phyloP scores from a whole-genome alignment of 345 rosid species.

The Euphorbia tirucalli region DNA sequence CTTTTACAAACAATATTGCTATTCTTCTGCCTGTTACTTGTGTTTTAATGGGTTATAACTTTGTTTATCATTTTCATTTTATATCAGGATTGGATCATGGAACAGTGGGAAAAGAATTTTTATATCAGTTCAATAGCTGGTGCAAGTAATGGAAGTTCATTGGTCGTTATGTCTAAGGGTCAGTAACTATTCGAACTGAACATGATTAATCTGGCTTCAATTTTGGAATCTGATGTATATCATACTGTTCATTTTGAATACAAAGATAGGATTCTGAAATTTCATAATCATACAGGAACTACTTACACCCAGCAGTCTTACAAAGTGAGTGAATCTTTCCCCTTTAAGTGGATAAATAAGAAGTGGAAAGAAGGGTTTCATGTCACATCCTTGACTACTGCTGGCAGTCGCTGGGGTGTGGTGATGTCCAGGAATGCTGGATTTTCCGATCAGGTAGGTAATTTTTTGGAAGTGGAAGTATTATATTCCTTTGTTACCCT shows the following conservation, averaged over 20 bases:
- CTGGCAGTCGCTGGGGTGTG: constrained; percentile 50
- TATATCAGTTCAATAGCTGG: constrained; percentile 96
- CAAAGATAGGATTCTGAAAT: constrained; percentile 10
- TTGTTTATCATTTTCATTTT: constrained; percentile 15
- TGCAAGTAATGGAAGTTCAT: constrained; percentile 80
- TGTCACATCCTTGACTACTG: constrained; percentile 94
- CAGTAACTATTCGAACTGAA: constrained; percentile 20
- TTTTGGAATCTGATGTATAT: neutral
- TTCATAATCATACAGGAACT: constrained; percentile 55
- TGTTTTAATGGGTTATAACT: constrained; percentile 18
- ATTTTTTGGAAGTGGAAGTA: neutral
- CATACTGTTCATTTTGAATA: neutral
- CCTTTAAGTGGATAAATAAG: constrained; percentile 96
- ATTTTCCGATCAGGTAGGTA: constrained; percentile 32
- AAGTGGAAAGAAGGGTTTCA: constrained; percentile 99
- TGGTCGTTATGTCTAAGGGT: constrained; percentile 98
- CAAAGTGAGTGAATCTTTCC: constrained; percentile 97
- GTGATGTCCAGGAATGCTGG: constrained; percentile 41
- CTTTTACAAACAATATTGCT: constrained; percentile 10
- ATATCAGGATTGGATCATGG: constrained; percentile 96
- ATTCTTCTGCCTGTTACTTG: constrained; percentile 8
- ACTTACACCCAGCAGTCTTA: constrained; percentile 96
- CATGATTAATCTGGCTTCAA: neutral
- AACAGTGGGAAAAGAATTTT: constrained; percentile 92
- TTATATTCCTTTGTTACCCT: neutral